Evolutionary conservation across 345 rosid species (phyloP).

Genomic region (Corchorus olitorius): DNA sequence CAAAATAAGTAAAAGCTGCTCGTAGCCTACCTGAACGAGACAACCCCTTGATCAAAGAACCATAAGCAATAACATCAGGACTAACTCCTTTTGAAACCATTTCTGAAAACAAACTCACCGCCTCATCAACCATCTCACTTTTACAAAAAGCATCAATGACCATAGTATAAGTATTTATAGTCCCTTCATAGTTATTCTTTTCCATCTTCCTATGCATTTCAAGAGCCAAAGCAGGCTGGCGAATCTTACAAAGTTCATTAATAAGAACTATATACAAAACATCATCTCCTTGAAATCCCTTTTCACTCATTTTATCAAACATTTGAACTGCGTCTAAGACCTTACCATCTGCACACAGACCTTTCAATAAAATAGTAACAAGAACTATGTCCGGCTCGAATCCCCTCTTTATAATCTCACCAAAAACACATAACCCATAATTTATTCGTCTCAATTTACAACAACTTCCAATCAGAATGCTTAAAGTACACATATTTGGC

Average conservation of each 20-base stretch:
- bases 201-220: conserved; percentile 28
- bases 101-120: conserved; percentile 6
- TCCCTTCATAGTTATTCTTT: background rate
- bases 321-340: conserved; percentile 7
- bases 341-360: conserved; percentile 16
- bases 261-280: background rate
- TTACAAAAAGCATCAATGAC: conserved; percentile 21
- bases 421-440: conserved; percentile 29
- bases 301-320: conserved; percentile 18
- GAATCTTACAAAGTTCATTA: conserved; percentile 17
- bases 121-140: conserved; percentile 13
- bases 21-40: conserved; percentile 10
- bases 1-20: conserved; percentile 3
- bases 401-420: conserved; percentile 32
- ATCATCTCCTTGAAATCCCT: conserved; percentile 16
- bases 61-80: conserved; percentile 13
- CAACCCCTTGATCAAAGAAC: conserved; percentile 21
- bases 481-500: conserved; percentile 20
- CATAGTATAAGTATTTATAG: background rate
- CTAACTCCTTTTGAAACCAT: conserved; percentile 1
- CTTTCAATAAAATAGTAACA: conserved; percentile 14
- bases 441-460: conserved; percentile 11
- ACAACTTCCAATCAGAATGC: background rate
- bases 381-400: conserved; percentile 12
- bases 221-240: conserved; percentile 20